Conservation (phyloP, 176 grass and related monocot species). For the Ananas comosus region DNA sequence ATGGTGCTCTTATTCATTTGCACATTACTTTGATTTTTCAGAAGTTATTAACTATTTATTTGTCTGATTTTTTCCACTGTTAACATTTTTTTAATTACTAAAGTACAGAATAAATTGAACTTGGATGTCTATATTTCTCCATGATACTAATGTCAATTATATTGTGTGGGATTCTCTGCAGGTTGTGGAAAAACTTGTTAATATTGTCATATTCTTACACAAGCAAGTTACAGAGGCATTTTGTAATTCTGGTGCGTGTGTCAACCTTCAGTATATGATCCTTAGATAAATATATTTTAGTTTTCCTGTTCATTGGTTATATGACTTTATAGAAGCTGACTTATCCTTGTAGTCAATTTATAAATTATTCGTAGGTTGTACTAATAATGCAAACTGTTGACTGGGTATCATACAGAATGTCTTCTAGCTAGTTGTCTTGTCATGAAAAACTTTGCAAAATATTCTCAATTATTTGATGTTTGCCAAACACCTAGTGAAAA, state of each 20-base stretch:
- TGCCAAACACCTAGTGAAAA: background rate
- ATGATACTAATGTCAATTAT: background rate
- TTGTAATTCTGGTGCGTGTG: slow-evolving; percentile 31
- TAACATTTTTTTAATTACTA: too few relatives aligned
- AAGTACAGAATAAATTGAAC: too few relatives aligned
- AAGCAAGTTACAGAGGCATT: slow-evolving; percentile 66
- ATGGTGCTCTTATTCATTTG: background rate
- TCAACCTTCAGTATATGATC: slow-evolving; percentile 8
- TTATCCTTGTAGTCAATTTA: background rate
- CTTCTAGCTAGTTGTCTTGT: background rate
- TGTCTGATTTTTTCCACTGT: too few relatives aligned
- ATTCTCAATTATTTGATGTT: background rate
- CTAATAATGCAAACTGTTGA: background rate
- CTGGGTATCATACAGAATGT: slow-evolving; percentile 1
- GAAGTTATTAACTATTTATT: too few relatives aligned
- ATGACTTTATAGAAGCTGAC: background rate
- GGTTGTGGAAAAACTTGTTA: slow-evolving; percentile 95
- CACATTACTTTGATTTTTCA: background rate
- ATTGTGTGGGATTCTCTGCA: slow-evolving; percentile 18
- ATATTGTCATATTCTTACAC: slow-evolving; percentile 66
- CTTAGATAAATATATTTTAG: background rate
- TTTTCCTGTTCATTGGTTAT: background rate
- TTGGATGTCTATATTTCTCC: background rate
- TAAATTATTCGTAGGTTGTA: background rate
- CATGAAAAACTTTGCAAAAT: background rate